Conservation (phyloP, 2,329 filamentous ascomycete genomes). For the Arthroderma sp. region DNA sequence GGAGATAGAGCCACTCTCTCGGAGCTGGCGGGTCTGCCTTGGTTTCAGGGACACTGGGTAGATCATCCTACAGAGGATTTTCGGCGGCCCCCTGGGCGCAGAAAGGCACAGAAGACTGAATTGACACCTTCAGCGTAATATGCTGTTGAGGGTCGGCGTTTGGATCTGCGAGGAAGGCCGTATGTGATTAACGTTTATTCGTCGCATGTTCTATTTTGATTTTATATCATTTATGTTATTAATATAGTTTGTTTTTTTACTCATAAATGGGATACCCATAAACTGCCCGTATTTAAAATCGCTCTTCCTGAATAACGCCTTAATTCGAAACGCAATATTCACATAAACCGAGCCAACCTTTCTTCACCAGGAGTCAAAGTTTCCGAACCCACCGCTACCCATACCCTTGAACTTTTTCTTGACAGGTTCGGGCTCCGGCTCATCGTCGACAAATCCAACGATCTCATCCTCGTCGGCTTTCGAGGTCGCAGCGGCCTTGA, state of each 20-base stretch:
- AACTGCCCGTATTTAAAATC: no score
- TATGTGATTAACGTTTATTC: no score
- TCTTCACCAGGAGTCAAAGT: slow-evolving; percentile 76
- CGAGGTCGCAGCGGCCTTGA: slow-evolving; percentile 41
- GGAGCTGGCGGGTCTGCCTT: slow-evolving; percentile 16
- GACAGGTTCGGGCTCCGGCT: slow-evolving; percentile 52
- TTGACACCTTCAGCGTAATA: neutral
- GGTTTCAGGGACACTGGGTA: slow-evolving; percentile 16
- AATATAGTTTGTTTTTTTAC: no score
- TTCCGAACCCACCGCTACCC: slow-evolving; percentile 73
- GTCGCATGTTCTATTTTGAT: no score
- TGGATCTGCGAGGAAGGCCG: no score
- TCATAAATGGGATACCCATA: no score
- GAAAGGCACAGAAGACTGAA: neutral
- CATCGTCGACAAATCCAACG: slow-evolving; percentile 47
- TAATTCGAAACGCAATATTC: no score
- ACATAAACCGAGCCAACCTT: no score
- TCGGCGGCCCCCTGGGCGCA: slow-evolving; percentile 1
- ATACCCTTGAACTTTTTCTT: slow-evolving; percentile 62
- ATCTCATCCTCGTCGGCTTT: slow-evolving; percentile 41
- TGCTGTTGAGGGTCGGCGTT: no score
- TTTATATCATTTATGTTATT: no score
- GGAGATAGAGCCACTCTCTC: slow-evolving; percentile 14
- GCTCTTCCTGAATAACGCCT: no score
- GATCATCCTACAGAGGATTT: slow-evolving; percentile 5